A percentile compares a stretch with the other conserved stretches of the same genome.
phyloP scores from a whole-genome alignment of 225 moss, liverwort and hornwort species.

The Bryum argenteum region DNA sequence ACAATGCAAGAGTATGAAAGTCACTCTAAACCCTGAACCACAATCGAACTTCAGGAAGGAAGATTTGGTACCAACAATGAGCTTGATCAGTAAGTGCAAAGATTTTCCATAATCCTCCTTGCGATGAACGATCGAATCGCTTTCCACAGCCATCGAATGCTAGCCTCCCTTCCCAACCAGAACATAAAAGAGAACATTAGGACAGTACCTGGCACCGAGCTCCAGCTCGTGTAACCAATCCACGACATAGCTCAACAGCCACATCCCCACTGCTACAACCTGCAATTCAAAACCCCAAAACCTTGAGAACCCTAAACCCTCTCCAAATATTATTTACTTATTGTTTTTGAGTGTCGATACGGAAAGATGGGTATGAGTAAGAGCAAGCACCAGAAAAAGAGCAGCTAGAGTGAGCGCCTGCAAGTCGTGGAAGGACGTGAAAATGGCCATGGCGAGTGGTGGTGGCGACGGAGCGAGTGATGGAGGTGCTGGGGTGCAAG shows the following conservation, averaged over 20 bases:
- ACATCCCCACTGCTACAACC: slow-evolving; percentile 65
- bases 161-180: slow-evolving; percentile 21
- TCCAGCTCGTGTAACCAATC: slow-evolving; percentile 90
- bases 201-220: slow-evolving; percentile 65
- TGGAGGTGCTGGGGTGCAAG: slow-evolving; percentile 27
- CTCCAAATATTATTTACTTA: no score
- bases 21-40: slow-evolving; percentile 5
- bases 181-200: slow-evolving; percentile 20
- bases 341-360: no score
- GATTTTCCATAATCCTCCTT: slow-evolving; percentile 18
- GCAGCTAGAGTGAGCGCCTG: slow-evolving; percentile 34
- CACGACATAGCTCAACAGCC: slow-evolving; percentile 85
- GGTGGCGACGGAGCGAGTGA: neutral
- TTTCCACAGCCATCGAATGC: slow-evolving; percentile 32
- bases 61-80: slow-evolving; percentile 32
- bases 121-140: slow-evolving; percentile 30
- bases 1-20: slow-evolving; percentile 28
- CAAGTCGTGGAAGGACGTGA: slow-evolving; percentile 31
- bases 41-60: slow-evolving; percentile 7
- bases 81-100: slow-evolving; percentile 27
- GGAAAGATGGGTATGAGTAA: neutral
- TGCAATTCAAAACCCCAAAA: slow-evolving; percentile 38
- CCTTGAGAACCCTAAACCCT: neutral
- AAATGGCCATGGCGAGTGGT: slow-evolving; percentile 28
- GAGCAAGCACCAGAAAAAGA: slow-evolving; percentile 38